Evolutionary conservation across 495 filamentous ascomycete species (phyloP).

Genomic region (Chaetomidium leptoderma): DNA sequence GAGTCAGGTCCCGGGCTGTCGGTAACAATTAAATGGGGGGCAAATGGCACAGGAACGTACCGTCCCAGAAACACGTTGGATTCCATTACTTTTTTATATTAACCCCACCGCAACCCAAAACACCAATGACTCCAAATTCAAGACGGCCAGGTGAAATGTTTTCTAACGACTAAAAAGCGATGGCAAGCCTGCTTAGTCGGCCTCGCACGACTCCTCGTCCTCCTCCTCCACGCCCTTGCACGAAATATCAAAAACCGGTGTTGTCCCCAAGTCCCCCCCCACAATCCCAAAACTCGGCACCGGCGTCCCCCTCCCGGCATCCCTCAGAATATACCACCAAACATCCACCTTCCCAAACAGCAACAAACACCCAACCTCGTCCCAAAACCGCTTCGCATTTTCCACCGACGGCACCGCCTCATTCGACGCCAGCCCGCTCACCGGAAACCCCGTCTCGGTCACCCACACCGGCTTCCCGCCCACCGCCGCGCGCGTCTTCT

Average conservation of each 20-base stretch:
- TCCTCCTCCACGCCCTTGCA: slow-evolving; percentile 35
- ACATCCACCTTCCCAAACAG: slow-evolving; percentile 60
- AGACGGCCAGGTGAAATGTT: too few species aligned
- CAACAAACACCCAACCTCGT: slow-evolving; percentile 67
- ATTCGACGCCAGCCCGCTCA: slow-evolving; percentile 57
- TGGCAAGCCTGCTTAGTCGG: neutral
- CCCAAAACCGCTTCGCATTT: slow-evolving; percentile 81
- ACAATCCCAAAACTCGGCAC: slow-evolving; percentile 67
- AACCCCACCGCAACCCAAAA: too few species aligned
- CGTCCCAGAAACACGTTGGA: too few species aligned
- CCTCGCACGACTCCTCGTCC: neutral
- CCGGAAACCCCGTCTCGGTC: slow-evolving; percentile 87
- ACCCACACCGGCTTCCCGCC: slow-evolving; percentile 74
- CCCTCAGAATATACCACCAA: slow-evolving; percentile 75
- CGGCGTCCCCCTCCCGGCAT: slow-evolving; percentile 50
- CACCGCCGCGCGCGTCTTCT: slow-evolving; percentile 53
- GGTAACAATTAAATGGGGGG: too few species aligned
- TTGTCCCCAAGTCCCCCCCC: slow-evolving; percentile 44
- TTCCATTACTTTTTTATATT: too few species aligned
- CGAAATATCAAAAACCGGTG: slow-evolving; percentile 59
- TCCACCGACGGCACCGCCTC: slow-evolving; percentile 56
- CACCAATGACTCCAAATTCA: too few species aligned
- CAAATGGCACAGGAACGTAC: too few species aligned
- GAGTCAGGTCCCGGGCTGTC: too few species aligned
- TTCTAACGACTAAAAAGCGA: too few species aligned